Percentiles rank a stretch among this genome's conserved stretches.
Evolutionary conservation across 2,329 filamentous ascomycete genomes (phyloP).

Genomic region (Arthrobotrys sphaeroides): DNA sequence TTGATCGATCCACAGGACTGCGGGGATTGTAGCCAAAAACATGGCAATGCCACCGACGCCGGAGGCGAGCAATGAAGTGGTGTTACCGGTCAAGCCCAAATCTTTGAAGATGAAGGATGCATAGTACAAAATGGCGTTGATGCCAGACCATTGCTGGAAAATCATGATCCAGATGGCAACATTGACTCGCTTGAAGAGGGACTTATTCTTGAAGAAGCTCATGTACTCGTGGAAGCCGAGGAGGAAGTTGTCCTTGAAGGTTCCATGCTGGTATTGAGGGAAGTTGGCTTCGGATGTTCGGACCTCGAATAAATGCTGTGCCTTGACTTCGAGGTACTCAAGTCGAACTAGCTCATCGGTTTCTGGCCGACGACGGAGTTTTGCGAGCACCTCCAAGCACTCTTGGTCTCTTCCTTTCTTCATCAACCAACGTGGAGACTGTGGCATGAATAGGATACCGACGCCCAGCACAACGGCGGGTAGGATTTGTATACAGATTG

Average conservation of each 20-base stretch:
- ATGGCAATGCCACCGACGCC: slow-evolving; percentile 77
- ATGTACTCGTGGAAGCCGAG: slow-evolving; percentile 65
- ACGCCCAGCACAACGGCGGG: slow-evolving; percentile 61
- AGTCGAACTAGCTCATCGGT: slow-evolving; percentile 66
- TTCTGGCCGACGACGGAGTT: slow-evolving; percentile 65
- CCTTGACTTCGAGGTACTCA: slow-evolving; percentile 66
- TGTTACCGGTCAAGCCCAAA: slow-evolving; percentile 64
- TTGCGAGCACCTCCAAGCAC: slow-evolving; percentile 64
- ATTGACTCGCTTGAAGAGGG: slow-evolving; percentile 68
- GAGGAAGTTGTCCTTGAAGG: slow-evolving; percentile 61
- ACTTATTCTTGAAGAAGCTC: slow-evolving; percentile 67
- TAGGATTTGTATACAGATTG: slow-evolving; percentile 64
- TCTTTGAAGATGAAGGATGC: slow-evolving; percentile 65
- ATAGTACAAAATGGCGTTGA: slow-evolving; percentile 66
- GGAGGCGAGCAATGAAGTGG: slow-evolving; percentile 71
- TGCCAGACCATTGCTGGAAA: slow-evolving; percentile 65
- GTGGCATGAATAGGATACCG: slow-evolving; percentile 65
- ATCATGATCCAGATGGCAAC: slow-evolving; percentile 60
- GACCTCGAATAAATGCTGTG: slow-evolving; percentile 62
- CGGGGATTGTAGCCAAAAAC: slow-evolving; percentile 70
- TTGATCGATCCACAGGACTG: slow-evolving; percentile 65
- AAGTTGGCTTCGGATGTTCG: slow-evolving; percentile 65
- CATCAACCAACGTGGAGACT: slow-evolving; percentile 68
- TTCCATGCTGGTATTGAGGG: slow-evolving; percentile 61
- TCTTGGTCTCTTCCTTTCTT: slow-evolving; percentile 65